phyloP scores from a whole-genome alignment of 2,329 filamentous ascomycete species.

The Phyllosticta citribraziliensis region DNA sequence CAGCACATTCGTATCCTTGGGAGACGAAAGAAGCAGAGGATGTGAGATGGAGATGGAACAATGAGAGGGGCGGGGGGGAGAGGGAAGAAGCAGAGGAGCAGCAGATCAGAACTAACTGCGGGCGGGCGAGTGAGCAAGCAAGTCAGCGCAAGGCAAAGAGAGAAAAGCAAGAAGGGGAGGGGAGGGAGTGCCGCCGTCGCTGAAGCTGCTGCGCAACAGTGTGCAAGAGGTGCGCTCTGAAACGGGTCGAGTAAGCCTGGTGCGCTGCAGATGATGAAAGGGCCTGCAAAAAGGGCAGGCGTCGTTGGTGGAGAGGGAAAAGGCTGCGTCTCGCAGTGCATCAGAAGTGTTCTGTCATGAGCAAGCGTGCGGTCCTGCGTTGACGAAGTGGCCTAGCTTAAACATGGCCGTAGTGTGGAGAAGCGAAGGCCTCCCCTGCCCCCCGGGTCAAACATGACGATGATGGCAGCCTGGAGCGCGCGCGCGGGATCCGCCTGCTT shows the following conservation, averaged over 20 bases:
- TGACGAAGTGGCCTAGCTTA: background rate
- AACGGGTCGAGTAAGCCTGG: background rate
- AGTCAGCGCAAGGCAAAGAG: background rate
- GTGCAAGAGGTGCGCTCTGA: background rate
- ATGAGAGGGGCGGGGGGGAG: background rate
- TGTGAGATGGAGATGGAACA: background rate
- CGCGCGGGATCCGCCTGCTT: background rate
- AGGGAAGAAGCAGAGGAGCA: background rate
- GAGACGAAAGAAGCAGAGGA: background rate
- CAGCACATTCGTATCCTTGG: conserved; percentile 5
- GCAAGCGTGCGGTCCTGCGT: too few species aligned
- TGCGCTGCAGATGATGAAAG: background rate
- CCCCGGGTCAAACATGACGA: background rate
- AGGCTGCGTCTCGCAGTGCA: background rate
- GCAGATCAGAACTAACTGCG: background rate
- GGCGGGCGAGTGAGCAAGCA: background rate
- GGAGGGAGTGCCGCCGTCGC: too few species aligned
- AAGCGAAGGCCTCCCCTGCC: background rate
- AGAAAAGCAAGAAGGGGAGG: background rate
- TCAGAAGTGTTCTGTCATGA: background rate
- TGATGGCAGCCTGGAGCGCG: background rate
- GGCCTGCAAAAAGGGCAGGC: background rate
- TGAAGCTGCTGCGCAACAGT: background rate
- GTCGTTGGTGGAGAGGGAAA: background rate
- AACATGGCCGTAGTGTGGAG: background rate